These are phyloP conservation scores for Aureobasidium lini DNA, from an alignment of 2,329 filamentous ascomycete species.

Conservation along the genomic window DNA sequence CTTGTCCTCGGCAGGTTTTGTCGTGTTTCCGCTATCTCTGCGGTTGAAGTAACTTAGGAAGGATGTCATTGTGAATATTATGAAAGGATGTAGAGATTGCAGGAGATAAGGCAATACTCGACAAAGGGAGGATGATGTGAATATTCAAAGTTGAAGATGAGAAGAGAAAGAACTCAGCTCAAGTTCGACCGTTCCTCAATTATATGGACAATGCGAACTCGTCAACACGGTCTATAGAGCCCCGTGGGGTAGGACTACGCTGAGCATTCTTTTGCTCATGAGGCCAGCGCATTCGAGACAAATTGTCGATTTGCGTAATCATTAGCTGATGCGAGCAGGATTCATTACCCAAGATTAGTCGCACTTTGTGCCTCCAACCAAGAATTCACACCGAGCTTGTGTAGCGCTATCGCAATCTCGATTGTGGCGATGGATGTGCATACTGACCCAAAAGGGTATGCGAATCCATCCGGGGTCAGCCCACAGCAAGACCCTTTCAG, in stretches of 20 bases:
- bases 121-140: neutral
- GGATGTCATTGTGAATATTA: constrained; percentile 9
- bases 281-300: neutral
- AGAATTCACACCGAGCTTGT: neutral
- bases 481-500: constrained; percentile 1
- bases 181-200: neutral
- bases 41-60: constrained; percentile 13
- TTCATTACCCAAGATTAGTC: constrained; percentile 7
- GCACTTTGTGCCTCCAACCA: neutral
- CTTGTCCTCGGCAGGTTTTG: constrained; percentile 8
- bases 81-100: neutral
- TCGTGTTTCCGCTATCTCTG: constrained; percentile 10
- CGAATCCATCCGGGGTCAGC: constrained; percentile 1
- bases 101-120: neutral
- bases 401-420: constrained; percentile 7
- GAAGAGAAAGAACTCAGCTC: neutral
- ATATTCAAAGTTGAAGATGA: neutral
- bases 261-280: neutral
- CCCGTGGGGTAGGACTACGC: constrained; percentile 7
- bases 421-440: constrained; percentile 2
- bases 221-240: constrained; percentile 5
- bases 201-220: neutral
- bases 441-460: constrained; percentile 7
- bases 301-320: constrained; percentile 12
- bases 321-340: constrained; percentile 4